Base-by-base conservation (phyloP, 2,329 filamentous ascomycete species). In the Basipetospora chlamydospora region DNA sequence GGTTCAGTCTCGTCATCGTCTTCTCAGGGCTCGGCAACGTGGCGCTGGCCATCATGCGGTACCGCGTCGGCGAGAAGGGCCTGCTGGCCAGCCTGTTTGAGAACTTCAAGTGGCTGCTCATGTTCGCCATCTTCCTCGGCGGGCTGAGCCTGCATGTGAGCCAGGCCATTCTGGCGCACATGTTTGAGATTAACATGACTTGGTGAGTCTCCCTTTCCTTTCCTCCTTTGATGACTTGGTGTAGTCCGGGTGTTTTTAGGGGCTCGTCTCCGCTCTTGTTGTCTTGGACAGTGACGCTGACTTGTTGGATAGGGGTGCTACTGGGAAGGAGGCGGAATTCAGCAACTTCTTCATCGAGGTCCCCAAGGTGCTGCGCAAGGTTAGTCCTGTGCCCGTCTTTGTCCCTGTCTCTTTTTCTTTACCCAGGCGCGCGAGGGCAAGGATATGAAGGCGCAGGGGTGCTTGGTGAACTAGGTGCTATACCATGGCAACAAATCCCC, bases 291-390 rank as follows among this genome's bases (percentile, higher is more conserved):
- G n/a, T n/a, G n/a, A n/a, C n/a, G n/a, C n/a, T n/a, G n/a, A n/a
- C n/a, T n/a, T n/a, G n/a, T n/a, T n/a, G n/a, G n/a, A n/a, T n/a
- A n/a, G n/a, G n/a, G 83, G 83, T 35, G 76, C 83, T 1, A 92
- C 85, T 0, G 71, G 77, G 28, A 92, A 92, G 59, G 85, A 93
- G 60, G 73, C 73, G 34, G 79, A 85, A 48, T 77, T 80, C 49
- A 78, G 80, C 18, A 81, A 84, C 56, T 92, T 92, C 59, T 88
- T 87, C 59, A 80, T 83, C 41, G 84, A 90, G 52, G 72, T 87
- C 13, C 79, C 80, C 23, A 80, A 80, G 52, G 80, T 92, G 28
- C 54, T 88, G 47, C 79, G 77, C 58, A 77, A 73, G 51, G 84
- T 85, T 57, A 73, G 78, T 55, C 64, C 56, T 47, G 51, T 49